Base-by-base conservation (phyloP, 495 filamentous ascomycete species). In the Penicillium crystallinum region DNA sequence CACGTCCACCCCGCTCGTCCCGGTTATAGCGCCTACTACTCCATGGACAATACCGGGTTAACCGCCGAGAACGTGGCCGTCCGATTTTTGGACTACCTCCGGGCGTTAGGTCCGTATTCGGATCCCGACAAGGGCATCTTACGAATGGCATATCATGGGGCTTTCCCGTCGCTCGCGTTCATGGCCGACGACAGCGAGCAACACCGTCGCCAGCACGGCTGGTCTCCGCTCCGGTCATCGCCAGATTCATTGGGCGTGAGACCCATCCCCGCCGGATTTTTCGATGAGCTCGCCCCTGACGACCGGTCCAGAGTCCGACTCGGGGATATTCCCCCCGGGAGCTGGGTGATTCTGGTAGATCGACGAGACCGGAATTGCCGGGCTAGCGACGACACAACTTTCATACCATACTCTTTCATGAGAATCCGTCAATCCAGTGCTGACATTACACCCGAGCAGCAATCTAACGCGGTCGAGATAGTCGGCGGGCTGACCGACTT, bases 311-410 rank as follows among this genome's bases (percentile, higher is more conserved):
- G 49, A 45, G 49, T 50, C 46, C 15, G 38, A 54, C n/a, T 54
- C 46, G 25, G 50, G 18, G 50, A 58, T 29, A 50, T 58, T 2
- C 39, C 6, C 10, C 55, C 50, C 6, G 50, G 55, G n/a, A 54
- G 55, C 50, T 58, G 55, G 55, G 44, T 58, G 38, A 18, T 58
- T 50, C 55, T 58, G 46, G 6, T 58, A 14, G 45, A 58, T 38
- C 38, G 27, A 49, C 44, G 40, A 45, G 46, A 17, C 23, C 36
- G 15, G n/a, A 27, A 17, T 37, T 0, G 17, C 10, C 34, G 23
- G 21, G 10, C 18, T 23, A 40, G 21, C 44, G 55, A 53, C 31
- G 33, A 50, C 38, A 10, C 21, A 12, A 25, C 21, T 27, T 48
- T 54, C 29, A 22, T 54, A 46, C 50, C 41, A 45, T 58, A 58